Evolutionary conservation across 805 yeast genomes (phyloP), one percentile per base, ranked within the genome.

Genomic region (Pichia occidentalis): DNA sequence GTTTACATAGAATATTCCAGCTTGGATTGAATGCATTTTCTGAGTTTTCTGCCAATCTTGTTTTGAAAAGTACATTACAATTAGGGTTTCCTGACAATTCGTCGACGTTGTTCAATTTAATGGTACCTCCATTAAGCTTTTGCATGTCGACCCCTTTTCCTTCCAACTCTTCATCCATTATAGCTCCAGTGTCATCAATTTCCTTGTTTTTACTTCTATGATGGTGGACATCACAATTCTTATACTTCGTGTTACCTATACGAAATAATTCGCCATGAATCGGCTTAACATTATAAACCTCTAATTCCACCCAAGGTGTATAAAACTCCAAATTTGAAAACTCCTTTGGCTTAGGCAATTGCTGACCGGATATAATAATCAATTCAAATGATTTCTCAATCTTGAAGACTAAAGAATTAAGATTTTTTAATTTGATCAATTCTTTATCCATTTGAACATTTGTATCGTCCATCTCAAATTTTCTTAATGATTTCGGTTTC

Each of bases 21-120:
- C 70, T 59, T 0, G 97, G 97, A 52, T 84, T 86, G 60, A 85
- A 85, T 0, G 97, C 97, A 59, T 88, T 87, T 34, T 75, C 77
- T 6, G 16, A 14, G 23, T 40, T 40, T 6, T 57, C 53, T 1
- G 81, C 70, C 1, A 48, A 40, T 3, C 54, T 42, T 0, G 74
- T 61, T 24, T 51, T 55, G 39, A 55, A 59, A 5, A 49, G 37
- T 7, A 44, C 53, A 11, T 54, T 14, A 8, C 10, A 22, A 14
- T 24, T 21, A 12, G 34, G 32, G 21, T 32, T 32, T 3, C 34
- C 16, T 4, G 33, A 10, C 4, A 12, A n/a, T 6, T 28, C 33
- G 20, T 40, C 47, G 14, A 22, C 27, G 29, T 31, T 7, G 13
- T 24, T 8, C 45, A 42, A 8, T 28, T 36, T 20, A 46, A 41